Base-by-base conservation (phyloP, 2,329 filamentous ascomycete genomes). In the Xylariaceae sp. region DNA sequence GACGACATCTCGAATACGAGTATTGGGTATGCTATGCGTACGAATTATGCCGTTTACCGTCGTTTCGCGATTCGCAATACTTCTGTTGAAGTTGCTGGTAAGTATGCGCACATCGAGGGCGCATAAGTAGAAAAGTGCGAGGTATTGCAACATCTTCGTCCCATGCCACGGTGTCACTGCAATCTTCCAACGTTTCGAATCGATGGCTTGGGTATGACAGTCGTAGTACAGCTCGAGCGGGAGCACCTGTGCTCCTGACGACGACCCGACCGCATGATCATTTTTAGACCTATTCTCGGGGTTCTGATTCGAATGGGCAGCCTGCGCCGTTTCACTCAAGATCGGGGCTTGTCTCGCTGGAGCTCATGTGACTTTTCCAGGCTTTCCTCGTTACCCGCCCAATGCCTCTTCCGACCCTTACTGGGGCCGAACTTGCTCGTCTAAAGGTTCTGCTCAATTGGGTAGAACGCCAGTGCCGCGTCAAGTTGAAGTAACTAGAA, bases 351-450 rank as follows among this genome's bases (percentile, higher is more conserved):
- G n/a, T 5, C 2, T 59, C 35, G 17, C 39, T 37, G 42, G 56
- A 60, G 11, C 62, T 56, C 60, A 59, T 64, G 47, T 55, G 57
- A 17, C 45, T 34, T 51, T 58, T 57, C 57, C 60, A 62, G 35
- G 34, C 23, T 13, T 34, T 39, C 39, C 49, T 58, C 4, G 13
- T 51, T 4, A 54, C 1, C 2, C 23, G 17, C 45, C 23, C 49
- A 8, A 18, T 42, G 50, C 34, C 51, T 48, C 50, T 52, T 17
- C 49, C 34, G 2, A 45, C 17, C 18, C 39, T 39, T 6, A 13
- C 44, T 1, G 59, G n/a, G 34, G 23, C 13, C 42, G 35, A 11
- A 13, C 9, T 39, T 39, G 30, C 52, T 44, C 53, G 53, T 52
- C 39, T 10, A 23, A 51, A 56, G 9, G 34, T 10, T 17, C 48